Percentiles rank a stretch among this genome's conserved stretches.
Conservation (phyloP, 1,139 yeast genomes). For the Kluyveromyces marxianus region DNA sequence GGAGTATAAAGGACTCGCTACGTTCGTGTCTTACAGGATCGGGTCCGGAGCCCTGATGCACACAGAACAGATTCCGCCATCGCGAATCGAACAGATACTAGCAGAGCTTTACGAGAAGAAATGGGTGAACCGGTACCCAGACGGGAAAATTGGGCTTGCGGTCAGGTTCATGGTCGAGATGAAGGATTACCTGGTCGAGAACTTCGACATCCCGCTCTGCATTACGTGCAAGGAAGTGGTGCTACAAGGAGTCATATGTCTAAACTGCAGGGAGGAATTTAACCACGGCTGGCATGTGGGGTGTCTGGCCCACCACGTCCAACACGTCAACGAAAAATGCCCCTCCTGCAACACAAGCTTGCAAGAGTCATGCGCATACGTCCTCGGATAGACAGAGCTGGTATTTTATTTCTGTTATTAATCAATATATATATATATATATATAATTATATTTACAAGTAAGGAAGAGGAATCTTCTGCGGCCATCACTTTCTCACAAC, state of each 20-base stretch:
- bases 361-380: slow-evolving; percentile 19
- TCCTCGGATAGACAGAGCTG: slow-evolving; percentile 8
- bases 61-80: slow-evolving; percentile 15
- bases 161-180: slow-evolving; percentile 21
- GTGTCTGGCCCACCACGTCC: slow-evolving; percentile 25
- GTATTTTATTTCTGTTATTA: too few relatives aligned
- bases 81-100: slow-evolving; percentile 19
- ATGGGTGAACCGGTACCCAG: slow-evolving; percentile 23
- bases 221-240: slow-evolving; percentile 18
- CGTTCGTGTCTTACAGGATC: slow-evolving; percentile 14
- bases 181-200: slow-evolving; percentile 18
- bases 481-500: slow-evolving; percentile 18
- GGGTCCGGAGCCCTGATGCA: slow-evolving; percentile 18
- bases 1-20: slow-evolving; percentile 4
- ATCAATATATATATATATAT: slow-evolving; percentile 2
- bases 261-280: slow-evolving; percentile 8
- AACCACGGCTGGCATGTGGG: slow-evolving; percentile 24
- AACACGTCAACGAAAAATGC: slow-evolving; percentile 22
- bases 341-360: slow-evolving; percentile 16
- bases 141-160: slow-evolving; percentile 25
- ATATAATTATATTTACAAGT: neutral
- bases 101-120: slow-evolving; percentile 18
- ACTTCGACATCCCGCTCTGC: slow-evolving; percentile 17
- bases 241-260: slow-evolving; percentile 23
- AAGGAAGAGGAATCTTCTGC: neutral